Percentiles rank a stretch among this genome's conserved stretches.
phyloP scores from a whole-genome alignment of 1,284 basidiomycete genomes.

The Fomitopsis pinicola region DNA sequence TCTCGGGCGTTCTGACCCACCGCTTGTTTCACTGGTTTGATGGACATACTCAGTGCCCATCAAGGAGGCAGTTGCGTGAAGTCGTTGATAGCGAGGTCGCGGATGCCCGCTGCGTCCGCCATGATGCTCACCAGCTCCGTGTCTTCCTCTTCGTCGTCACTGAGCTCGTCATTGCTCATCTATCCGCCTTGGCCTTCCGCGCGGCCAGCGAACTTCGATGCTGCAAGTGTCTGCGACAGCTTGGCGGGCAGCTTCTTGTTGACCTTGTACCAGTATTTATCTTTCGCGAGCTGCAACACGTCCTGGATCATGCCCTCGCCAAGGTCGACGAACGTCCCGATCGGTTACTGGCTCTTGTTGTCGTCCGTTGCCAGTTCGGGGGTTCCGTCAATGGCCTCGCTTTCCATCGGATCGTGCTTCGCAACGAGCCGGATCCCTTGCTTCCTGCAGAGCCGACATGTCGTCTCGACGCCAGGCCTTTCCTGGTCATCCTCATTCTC shows the following conservation, averaged over 20 bases:
- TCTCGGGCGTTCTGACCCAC: neutral
- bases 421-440: conserved; percentile 56
- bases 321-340: conserved; percentile 65
- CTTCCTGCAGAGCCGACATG: conserved; percentile 58
- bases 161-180: conserved; percentile 46
- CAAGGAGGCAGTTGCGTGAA: conserved; percentile 47
- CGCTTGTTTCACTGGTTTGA: conserved; percentile 49
- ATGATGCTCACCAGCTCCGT: conserved; percentile 53
- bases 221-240: conserved; percentile 61
- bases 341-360: conserved; percentile 59
- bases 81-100: conserved; percentile 56
- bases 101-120: conserved; percentile 53
- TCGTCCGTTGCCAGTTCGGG: conserved; percentile 40
- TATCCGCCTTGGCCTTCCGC: conserved; percentile 35
- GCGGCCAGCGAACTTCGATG: conserved; percentile 53
- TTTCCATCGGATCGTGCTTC: conserved; percentile 39
- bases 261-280: conserved; percentile 67
- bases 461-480: conserved; percentile 60
- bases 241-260: conserved; percentile 59
- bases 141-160: conserved; percentile 61
- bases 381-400: conserved; percentile 52
- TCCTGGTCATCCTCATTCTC: conserved; percentile 67
- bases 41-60: conserved; percentile 65
- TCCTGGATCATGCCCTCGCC: conserved; percentile 65
- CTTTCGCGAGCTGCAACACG: too few relatives aligned